Base-by-base conservation (phyloP, 371 early-diverging fungal genomes). In the Blyttiomyces sp. region DNA sequence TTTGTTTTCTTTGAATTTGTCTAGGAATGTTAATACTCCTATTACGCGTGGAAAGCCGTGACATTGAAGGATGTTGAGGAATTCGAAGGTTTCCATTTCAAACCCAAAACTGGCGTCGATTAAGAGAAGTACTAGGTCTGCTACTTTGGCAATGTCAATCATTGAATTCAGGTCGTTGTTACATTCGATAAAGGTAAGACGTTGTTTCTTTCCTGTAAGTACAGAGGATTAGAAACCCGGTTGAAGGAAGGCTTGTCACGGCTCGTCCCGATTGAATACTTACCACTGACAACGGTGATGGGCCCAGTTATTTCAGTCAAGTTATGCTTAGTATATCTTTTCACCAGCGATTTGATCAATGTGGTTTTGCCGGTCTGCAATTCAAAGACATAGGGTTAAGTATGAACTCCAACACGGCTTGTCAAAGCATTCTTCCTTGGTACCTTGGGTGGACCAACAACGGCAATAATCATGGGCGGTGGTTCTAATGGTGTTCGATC, bases 61-160 rank as follows among this genome's bases (percentile, higher is more conserved):
- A 2, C 91, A 85, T 69, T 97, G 98, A 32, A 99, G 79, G 57
- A 99, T 86, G 71, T 95, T 97, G 30, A 99, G 79, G 74, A 96
- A 97, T 82, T 99, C 99, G 68, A 99, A 98, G 0, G 98, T 98
- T 85, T 98, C 99, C 96, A 97, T 98, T 75, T 99, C 99, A 74
- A 99, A 92, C 28, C 98, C 98, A 71, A 90, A 96, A 66, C 88
- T 89, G 4, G 96, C 97, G 71, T 99, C 96, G 60, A 99, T 91
- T 68, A 91, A 77, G 54, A 99, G 77, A 35, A 99, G 83, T 2
- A 99, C 94, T 55, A 99, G 71, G 77, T 99, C 99, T 0, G 96
- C 95, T 24, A 98, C 84, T 75, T 99, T 99, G 49, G 93, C 94
- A 24, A 94, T 79, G 76, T 99, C 99, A 53, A 99, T 93, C 91